Evolutionary conservation across 2,329 filamentous ascomycete species (phyloP).

Genomic region (Pyricularia sp.): DNA sequence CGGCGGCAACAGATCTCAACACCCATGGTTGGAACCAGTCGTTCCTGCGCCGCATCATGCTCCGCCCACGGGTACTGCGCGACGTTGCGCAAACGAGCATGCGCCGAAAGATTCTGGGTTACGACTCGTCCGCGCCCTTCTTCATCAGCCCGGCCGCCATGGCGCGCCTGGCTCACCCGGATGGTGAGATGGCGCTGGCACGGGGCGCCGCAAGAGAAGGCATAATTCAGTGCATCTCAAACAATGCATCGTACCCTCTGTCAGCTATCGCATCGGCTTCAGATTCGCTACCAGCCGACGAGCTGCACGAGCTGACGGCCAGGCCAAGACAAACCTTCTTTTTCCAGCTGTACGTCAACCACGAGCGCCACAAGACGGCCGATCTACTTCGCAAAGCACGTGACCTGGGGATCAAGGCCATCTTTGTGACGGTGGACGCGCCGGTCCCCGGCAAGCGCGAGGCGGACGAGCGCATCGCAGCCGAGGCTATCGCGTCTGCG

Average conservation of each 20-base stretch:
- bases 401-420: constrained; percentile 31
- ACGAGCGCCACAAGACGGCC: constrained; percentile 32
- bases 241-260: constrained; percentile 11
- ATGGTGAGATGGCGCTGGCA: constrained; percentile 38
- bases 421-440: constrained; percentile 41
- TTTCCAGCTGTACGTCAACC: constrained; percentile 43
- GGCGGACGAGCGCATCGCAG: constrained; percentile 38
- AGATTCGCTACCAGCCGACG: neutral
- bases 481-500: constrained; percentile 24
- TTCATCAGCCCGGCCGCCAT: constrained; percentile 37
- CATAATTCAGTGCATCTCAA: constrained; percentile 30
- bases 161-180: constrained; percentile 34
- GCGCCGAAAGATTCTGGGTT: constrained; percentile 27
- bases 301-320: constrained; percentile 1
- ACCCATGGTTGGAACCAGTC: constrained; percentile 35
- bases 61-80: constrained; percentile 36
- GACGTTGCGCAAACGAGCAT: constrained; percentile 29
- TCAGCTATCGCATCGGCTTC: constrained; percentile 7
- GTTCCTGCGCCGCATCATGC: constrained; percentile 33
- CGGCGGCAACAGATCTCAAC: constrained; percentile 37
- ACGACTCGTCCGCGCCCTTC: constrained; percentile 27
- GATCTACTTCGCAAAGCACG: constrained; percentile 27
- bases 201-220: constrained; percentile 31
- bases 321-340: constrained; percentile 25
- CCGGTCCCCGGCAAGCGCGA: constrained; percentile 44